Base-by-base conservation (phyloP, 345 rosid genomes). In the Bruguiera sexangula region DNA sequence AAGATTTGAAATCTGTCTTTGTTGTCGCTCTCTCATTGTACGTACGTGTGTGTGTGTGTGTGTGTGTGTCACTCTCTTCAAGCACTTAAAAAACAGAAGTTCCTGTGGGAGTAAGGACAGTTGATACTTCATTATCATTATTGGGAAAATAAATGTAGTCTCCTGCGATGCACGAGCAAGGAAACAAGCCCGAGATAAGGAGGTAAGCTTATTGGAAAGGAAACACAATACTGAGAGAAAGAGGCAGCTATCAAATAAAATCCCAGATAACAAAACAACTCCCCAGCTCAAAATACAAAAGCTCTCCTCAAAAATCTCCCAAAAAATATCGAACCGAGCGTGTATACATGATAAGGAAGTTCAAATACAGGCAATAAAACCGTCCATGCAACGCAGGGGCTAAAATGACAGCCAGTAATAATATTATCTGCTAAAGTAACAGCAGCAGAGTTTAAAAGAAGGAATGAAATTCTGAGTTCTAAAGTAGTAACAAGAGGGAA, bases 291-390 rank as follows among this genome's bases (percentile, higher is more conserved):
- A 51, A 62, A 78, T 69, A 75, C 43, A 77, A 61, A 62, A 59
- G 37, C 71, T 67, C 48, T 69, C 79, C 82, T 60, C 63, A 56
- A 78, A 78, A 73, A 63, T 73, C 76, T 71, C 59, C 82, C 66
- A 72, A 80, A 86, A 78, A 76, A 81, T 43, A 82, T 77, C 53
- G 81, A 81, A 69, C 72, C 24, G 58, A 82, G 78, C 75, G 66
- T 75, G 65, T 34, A 60, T 54, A 2, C 18, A 46, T 6, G 59
- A 60, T 65, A 63, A 55, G 9, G 29, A 9, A 55, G 16, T 11
- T 22, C 30, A 55, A 68, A 65, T 69, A 79, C 68, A 62, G 58
- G 56, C 30, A 51, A 50, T 37, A 36, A 29, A 55, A 66, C 9
- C 15, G 48, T 46, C 67, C 64, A 70, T 64, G 50, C 75, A 57